These are phyloP conservation scores for Xylaria sp. DNA, from an alignment of 2,329 filamentous ascomycete genomes.

Conservation along the genomic window DNA sequence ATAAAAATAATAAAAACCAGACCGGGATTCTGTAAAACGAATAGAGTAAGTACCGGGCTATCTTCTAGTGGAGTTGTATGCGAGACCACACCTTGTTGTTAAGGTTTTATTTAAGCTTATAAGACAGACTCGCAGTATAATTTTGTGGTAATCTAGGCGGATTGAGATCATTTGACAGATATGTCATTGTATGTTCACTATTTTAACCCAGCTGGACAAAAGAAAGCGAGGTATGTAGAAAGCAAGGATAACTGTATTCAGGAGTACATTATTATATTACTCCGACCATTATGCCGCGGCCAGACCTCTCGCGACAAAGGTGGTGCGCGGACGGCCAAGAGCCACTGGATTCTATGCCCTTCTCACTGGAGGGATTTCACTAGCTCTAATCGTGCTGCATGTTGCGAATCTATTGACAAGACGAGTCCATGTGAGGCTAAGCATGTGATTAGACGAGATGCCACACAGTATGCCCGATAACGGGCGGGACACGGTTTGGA, in stretches of 20 bases:
- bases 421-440: background rate
- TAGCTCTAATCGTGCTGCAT: background rate
- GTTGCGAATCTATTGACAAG: background rate
- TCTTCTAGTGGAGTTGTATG: background rate
- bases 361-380: background rate
- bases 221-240: background rate
- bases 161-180: background rate
- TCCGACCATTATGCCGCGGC: background rate
- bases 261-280: background rate
- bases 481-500: background rate
- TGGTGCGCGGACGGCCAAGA: background rate
- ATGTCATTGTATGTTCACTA: background rate
- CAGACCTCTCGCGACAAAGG: background rate
- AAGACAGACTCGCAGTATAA: background rate
- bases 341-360: background rate
- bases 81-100: background rate
- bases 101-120: background rate
- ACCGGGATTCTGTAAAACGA: background rate
- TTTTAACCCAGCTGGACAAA: background rate
- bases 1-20: background rate
- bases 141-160: background rate
- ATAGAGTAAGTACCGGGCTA: background rate
- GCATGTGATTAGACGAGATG: background rate
- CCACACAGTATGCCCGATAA: background rate
- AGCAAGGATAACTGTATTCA: conserved; percentile 1